Evolutionary conservation across 164 flowering plant genomes (phyloP).

Genomic region (Vitis rotundifolia): DNA sequence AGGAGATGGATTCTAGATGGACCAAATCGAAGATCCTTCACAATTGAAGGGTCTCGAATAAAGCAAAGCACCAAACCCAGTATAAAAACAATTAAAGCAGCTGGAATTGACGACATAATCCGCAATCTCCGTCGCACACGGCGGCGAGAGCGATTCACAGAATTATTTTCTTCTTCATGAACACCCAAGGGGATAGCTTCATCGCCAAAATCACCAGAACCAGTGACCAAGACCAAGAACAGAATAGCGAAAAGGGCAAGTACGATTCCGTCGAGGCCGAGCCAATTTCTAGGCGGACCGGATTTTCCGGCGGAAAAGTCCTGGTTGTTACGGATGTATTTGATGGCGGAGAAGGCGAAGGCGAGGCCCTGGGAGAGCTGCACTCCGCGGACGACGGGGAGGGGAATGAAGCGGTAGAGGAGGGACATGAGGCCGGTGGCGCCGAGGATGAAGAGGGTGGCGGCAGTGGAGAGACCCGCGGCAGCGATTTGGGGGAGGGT

Average conservation of each 20-base stretch:
- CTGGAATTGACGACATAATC: conserved; percentile 53
- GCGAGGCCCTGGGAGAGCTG: conserved; percentile 90
- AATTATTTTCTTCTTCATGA: background rate
- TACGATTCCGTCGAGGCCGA: conserved; percentile 76
- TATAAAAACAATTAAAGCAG: conserved; percentile 67
- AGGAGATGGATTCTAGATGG: conserved; percentile 57
- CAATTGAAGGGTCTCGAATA: conserved; percentile 63
- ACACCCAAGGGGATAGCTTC: background rate
- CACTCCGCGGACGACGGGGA: conserved; percentile 89
- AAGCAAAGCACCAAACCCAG: conserved; percentile 66
- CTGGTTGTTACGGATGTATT: conserved; percentile 68
- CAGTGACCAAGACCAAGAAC: conserved; percentile 57
- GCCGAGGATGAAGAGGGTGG: conserved; percentile 68
- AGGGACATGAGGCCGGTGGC: conserved; percentile 82
- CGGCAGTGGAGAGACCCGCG: conserved; percentile 77
- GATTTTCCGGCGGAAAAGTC: conserved; percentile 53
- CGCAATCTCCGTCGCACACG: conserved; percentile 21
- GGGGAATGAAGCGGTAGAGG: conserved; percentile 63
- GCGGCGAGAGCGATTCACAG: background rate
- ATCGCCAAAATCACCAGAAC: conserved; percentile 41
- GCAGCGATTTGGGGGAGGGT: conserved; percentile 69
- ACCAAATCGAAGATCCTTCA: conserved; percentile 56
- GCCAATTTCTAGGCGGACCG: conserved; percentile 51
- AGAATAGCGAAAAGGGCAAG: conserved; percentile 57
- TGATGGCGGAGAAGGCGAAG: conserved; percentile 84